phyloP scores from a whole-genome alignment of 768 basidiomycete genomes.

The Tylopilus intermedius region DNA sequence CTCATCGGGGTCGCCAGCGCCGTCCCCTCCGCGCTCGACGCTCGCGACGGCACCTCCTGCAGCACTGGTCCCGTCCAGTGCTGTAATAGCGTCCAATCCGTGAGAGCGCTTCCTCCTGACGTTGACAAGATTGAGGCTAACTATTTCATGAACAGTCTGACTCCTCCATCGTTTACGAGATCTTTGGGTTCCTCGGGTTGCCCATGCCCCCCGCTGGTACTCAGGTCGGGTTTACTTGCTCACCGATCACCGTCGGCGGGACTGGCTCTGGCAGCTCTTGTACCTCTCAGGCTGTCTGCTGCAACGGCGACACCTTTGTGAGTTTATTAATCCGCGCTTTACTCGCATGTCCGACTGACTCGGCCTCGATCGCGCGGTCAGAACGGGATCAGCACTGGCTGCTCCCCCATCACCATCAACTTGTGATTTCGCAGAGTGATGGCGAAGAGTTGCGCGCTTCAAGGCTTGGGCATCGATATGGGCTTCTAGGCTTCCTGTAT shows the following conservation, averaged over 20 bases:
- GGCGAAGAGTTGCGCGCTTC: no score
- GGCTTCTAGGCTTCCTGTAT: no score
- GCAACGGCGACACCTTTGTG: neutral
- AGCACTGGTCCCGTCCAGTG: constrained; percentile 34
- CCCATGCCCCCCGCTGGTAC: neutral
- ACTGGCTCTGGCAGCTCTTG: neutral
- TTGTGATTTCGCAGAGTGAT: no score
- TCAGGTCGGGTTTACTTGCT: constrained; percentile 1
- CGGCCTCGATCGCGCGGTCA: neutral
- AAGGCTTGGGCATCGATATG: no score
- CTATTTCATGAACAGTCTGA: neutral
- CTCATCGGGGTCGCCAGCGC: constrained; percentile 2
- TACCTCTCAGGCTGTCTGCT: constrained; percentile 1
- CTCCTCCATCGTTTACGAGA: neutral
- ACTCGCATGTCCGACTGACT: neutral
- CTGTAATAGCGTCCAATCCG: neutral
- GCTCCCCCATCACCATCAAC: constrained; percentile 2
- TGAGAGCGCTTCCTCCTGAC: neutral
- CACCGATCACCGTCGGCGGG: neutral
- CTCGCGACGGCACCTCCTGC: constrained; percentile 24
- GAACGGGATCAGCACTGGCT: neutral
- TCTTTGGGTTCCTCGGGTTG: neutral
- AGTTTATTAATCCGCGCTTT: neutral
- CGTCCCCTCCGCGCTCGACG: constrained; percentile 1
- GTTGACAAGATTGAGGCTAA: neutral